These are phyloP conservation scores for Yamadazyma sp. DNA, from an alignment of 1,139 yeast species.

Conservation along the genomic window DNA sequence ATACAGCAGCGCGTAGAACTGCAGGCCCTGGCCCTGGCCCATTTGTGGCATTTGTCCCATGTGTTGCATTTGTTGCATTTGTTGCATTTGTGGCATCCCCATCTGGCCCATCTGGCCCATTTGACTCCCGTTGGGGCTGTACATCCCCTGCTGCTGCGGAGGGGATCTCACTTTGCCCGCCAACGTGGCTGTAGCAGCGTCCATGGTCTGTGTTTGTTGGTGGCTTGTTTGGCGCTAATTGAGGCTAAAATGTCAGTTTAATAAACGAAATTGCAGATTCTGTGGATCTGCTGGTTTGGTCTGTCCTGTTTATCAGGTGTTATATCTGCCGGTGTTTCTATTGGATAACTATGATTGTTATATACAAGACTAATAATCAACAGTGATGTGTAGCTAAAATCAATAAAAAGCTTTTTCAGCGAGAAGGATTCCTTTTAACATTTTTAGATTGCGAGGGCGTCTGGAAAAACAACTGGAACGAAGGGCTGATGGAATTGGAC, in stretches of 20 bases:
- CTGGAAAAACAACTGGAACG: neutral
- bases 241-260: no score
- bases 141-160: neutral
- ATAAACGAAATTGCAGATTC: no score
- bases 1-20: constrained; percentile 9
- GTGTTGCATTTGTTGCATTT: no score
- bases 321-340: neutral
- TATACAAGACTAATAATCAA: neutral
- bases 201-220: neutral
- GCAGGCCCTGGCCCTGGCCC: constrained; percentile 11
- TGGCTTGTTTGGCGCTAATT: no score
- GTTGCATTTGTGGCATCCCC: neutral
- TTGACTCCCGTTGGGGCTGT: neutral
- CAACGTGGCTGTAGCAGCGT: constrained; percentile 13
- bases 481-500: no score
- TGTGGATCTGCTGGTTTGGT: no score
- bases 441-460: neutral
- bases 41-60: neutral
- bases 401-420: constrained; percentile 1
- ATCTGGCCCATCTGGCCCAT: neutral
- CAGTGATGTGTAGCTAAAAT: neutral
- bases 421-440: constrained; percentile 1
- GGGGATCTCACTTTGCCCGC: constrained; percentile 6
- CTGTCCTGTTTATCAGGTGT: no score
- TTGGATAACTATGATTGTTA: neutral